Evolutionary conservation across 2,329 filamentous ascomycete species (phyloP).

Genomic region (Phaeosphaeria sp.): DNA sequence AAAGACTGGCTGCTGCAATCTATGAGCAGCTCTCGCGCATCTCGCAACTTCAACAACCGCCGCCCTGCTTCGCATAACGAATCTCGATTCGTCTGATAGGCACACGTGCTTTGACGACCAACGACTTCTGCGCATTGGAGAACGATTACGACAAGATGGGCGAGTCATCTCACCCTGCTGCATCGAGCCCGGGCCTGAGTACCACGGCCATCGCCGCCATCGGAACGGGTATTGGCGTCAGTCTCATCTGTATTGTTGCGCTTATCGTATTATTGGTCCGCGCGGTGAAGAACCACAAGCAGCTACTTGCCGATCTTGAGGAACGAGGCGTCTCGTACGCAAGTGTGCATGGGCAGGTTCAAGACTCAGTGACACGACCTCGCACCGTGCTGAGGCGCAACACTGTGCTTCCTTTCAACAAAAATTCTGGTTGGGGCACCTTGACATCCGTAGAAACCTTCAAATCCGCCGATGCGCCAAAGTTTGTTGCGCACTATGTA

Average conservation of each 20-base stretch:
- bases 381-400: conserved; percentile 41
- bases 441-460: conserved; percentile 50
- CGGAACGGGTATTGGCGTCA: conserved; percentile 30
- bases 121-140: conserved; percentile 2
- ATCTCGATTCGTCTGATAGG: neutral
- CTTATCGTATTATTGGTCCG: conserved; percentile 36
- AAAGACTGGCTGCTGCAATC: neutral
- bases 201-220: conserved; percentile 32
- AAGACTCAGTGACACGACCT: conserved; percentile 29
- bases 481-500: conserved; percentile 24
- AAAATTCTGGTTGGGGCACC: conserved; percentile 49
- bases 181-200: conserved; percentile 23
- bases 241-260: conserved; percentile 31
- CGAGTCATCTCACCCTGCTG: conserved; percentile 6
- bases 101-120: neutral
- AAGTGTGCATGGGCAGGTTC: conserved; percentile 26
- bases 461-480: conserved; percentile 18
- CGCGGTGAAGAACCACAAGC: conserved; percentile 35
- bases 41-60: neutral
- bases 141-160: conserved; percentile 6
- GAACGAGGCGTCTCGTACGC: conserved; percentile 37
- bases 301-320: conserved; percentile 41
- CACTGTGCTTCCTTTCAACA: conserved; percentile 42
- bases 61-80: neutral
- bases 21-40: neutral